Evolutionary conservation across 306 rosid genomes (phyloP).

Genomic region (Medicago ruthenica): DNA sequence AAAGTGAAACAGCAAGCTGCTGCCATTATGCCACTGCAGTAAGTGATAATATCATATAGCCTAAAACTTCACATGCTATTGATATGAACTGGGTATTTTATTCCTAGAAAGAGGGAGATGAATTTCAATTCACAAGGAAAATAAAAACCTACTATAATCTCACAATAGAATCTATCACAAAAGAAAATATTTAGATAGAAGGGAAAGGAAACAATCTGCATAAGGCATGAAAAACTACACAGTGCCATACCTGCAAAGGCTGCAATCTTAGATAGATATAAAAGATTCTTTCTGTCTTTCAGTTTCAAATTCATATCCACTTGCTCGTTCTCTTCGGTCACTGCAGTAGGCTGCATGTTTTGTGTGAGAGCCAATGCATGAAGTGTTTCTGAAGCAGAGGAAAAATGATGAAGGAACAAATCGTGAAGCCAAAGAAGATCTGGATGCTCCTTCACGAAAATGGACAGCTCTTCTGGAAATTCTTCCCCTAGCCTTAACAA

Average conservation of each 20-base stretch:
- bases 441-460: constrained; percentile 78
- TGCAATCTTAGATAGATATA: constrained; percentile 90
- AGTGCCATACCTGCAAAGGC: constrained; percentile 75
- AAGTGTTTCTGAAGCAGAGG: constrained; percentile 87
- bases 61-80: constrained; percentile 15
- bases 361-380: constrained; percentile 81
- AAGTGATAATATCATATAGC: constrained; percentile 1
- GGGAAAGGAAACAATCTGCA: constrained; percentile 24
- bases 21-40: constrained; percentile 14
- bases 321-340: constrained; percentile 62
- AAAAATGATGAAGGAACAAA: constrained; percentile 84
- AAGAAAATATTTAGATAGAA: constrained; percentile 26
- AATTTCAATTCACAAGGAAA: constrained; percentile 30
- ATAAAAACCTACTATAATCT: constrained; percentile 29
- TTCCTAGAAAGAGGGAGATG: constrained; percentile 10
- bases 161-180: constrained; percentile 15
- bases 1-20: constrained; percentile 23
- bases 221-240: constrained; percentile 18
- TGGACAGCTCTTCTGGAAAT: constrained; percentile 81
- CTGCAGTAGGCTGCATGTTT: constrained; percentile 51
- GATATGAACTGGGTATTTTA: constrained; percentile 8
- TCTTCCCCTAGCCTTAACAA: constrained; percentile 96
- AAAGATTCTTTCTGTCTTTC: constrained; percentile 78
- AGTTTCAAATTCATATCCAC: constrained; percentile 44
- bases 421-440: constrained; percentile 98